Base-by-base conservation (phyloP, 495 filamentous ascomycete species). In the Hyaloscypha bicolor region DNA sequence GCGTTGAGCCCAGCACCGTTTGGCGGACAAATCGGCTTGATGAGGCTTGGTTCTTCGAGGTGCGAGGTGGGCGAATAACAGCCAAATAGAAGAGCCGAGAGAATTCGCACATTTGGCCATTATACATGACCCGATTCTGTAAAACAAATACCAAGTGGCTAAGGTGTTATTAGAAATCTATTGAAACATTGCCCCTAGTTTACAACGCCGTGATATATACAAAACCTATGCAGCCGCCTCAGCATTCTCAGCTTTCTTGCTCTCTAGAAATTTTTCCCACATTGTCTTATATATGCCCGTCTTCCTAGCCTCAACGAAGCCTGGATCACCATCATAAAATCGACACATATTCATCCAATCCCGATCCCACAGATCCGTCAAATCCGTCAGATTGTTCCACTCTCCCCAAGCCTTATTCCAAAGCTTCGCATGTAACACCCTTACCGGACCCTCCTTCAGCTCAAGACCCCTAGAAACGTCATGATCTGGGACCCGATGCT, bases 341-440 rank as follows among this genome's bases (percentile, higher is more conserved):
- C 60, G 5, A 29, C 60, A 63, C 60, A 63, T 63, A 25, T 63
- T 53, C 60, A 63, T 63, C 60, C 60, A 63, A 39, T 63, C 60
- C 45, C 45, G 60, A 53, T 63, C 60, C 60, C 60, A 63, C 60
- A 63, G 42, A 30, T 63, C 60, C 8, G 45, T 63, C 60, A 63
- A 22, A n/a, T 63, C 39, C 21, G 60, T 63, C 19, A 63, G 22
- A 63, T 63, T 63, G 4, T 25, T 53, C 19, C 29, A 21, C 14
- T 31, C 11, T 25, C 42, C 60, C 60, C 60, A 63, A 6, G 21
- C 22, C 30, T 45, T 39, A 32, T 63, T 63, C 39, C 39, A 63
- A 42, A 63, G 45, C 29, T 63, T 63, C 25, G 39, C 51, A 21
- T 63, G 60, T 14, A 63, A 33, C 31, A 63, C 51, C 22, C 45